Evolutionary conservation across 2,329 filamentous ascomycete species (phyloP).

Genomic region (Didymella exigua): DNA sequence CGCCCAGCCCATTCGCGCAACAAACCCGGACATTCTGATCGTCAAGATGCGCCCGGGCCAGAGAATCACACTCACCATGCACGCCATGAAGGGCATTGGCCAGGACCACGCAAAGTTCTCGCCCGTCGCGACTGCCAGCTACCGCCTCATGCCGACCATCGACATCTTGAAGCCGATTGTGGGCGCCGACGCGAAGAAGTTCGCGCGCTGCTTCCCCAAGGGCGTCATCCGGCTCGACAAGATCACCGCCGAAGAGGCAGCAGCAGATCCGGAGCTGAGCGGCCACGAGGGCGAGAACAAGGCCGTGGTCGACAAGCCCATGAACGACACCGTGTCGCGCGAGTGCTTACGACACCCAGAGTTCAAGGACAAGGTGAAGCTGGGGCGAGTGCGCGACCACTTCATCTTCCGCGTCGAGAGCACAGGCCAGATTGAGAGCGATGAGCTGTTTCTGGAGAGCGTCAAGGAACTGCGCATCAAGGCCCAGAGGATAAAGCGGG

Average conservation of each 20-base stretch:
- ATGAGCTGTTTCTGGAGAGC: slow-evolving; percentile 89
- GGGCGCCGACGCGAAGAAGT: slow-evolving; percentile 85
- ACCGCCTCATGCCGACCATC: slow-evolving; percentile 88
- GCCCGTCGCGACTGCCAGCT: slow-evolving; percentile 91
- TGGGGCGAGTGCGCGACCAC: slow-evolving; percentile 88
- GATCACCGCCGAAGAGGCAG: slow-evolving; percentile 71
- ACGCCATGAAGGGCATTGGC: slow-evolving; percentile 93
- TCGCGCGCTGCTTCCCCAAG: slow-evolving; percentile 83
- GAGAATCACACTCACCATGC: slow-evolving; percentile 82
- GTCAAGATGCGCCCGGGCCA: slow-evolving; percentile 93
- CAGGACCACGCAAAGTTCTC: slow-evolving; percentile 97
- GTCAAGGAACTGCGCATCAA: slow-evolving; percentile 86
- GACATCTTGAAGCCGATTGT: slow-evolving; percentile 82
- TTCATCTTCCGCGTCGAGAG: slow-evolving; percentile 98
- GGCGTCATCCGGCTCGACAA: slow-evolving; percentile 84
- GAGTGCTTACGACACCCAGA: slow-evolving; percentile 91
- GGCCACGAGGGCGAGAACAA: slow-evolving; percentile 80
- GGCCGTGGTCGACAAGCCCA: slow-evolving; percentile 84
- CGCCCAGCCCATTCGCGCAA: slow-evolving; percentile 72
- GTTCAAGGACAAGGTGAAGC: slow-evolving; percentile 93
- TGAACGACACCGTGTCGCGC: slow-evolving; percentile 93
- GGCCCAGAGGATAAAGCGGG: slow-evolving; percentile 73
- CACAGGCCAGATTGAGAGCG: slow-evolving; percentile 91
- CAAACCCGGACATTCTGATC: slow-evolving; percentile 91
- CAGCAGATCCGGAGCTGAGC: slow-evolving; percentile 67